A percentile compares a stretch with the other conserved stretches of the same genome.
These are phyloP conservation scores for Neoboletus brunneissimus DNA, from an alignment of 768 basidiomycete genomes.

Conservation along the genomic window DNA sequence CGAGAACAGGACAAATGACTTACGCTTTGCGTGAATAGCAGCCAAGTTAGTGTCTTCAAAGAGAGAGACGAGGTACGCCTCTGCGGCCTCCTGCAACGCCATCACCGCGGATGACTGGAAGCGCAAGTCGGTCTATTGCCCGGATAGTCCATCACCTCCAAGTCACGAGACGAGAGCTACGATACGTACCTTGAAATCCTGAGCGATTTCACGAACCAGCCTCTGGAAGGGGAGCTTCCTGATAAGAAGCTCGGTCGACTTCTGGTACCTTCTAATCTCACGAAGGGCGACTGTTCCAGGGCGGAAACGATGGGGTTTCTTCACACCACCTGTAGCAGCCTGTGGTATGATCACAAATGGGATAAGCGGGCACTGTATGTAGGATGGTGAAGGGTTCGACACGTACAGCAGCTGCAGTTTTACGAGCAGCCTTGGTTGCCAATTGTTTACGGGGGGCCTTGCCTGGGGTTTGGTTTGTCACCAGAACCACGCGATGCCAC, in stretches of 20 bases:
- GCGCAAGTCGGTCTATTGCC: constrained; percentile 73
- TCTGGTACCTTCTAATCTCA: constrained; percentile 98
- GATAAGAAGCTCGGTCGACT: constrained; percentile 98
- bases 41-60: constrained; percentile 92
- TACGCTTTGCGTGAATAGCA: constrained; percentile 84
- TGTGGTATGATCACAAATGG: constrained; percentile 21
- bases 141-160: not conserved
- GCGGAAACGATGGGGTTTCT: constrained; percentile 99
- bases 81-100: constrained; percentile 91
- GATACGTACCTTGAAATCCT: constrained; percentile 82
- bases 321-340: constrained; percentile 93
- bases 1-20: constrained; percentile 13
- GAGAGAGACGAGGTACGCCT: constrained; percentile 83
- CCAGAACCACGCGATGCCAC: constrained; percentile 12
- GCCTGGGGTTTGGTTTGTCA: constrained; percentile 44
- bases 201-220: constrained; percentile 95
- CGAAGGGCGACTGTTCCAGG: constrained; percentile 98
- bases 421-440: constrained; percentile 93
- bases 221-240: constrained; percentile 99
- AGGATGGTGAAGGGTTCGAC: constrained; percentile 3
- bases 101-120: constrained; percentile 96
- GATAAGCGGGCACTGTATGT: constrained; percentile 4
- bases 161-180: not conserved
- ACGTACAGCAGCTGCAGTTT: constrained; percentile 71
- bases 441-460: constrained; percentile 93